Base-by-base conservation (phyloP, 2,329 filamentous ascomycete species). In the Venturia nashicola region DNA sequence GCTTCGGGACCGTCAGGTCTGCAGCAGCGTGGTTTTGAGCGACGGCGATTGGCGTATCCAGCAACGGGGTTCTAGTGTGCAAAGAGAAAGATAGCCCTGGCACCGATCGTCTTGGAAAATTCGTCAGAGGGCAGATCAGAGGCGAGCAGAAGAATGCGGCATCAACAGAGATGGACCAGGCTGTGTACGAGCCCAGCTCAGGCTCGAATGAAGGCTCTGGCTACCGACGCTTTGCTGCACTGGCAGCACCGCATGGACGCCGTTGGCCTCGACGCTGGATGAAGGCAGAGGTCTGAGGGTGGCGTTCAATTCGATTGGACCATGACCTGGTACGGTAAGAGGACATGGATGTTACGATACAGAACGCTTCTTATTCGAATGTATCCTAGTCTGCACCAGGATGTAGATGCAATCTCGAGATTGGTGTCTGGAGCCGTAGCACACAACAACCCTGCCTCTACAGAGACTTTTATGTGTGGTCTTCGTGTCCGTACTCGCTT, bases 61-160 rank as follows among this genome's bases (percentile, higher is more conserved):
- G 23, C 51, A 57, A 36, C 51, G 32, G 51, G 51, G 27, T 36
- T 9, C 46, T 27, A 57, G 27, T 36, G 23, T 34, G 51, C 7
- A 55, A 57, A 36, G 51, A 57, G 51, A 9, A 57, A 36, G 32
- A 57, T 57, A 57, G 51, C 51, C 51, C 51, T 57, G 51, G 14
- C 27, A 36, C 51, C 32, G 51, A 57, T 57, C 51, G 51, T 36
- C 51, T 36, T 57, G 27, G 11, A 36, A n/a, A 57, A 57, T 34
- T 57, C 51, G 51, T 57, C 51, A 57, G 51, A 57, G 27, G 51
- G 51, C 51, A 57, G 51, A 57, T 57, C 51, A 57, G 51, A 57
- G 51, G 14, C 51, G n/a, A 55, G n/a, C 34, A 16, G 16, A 51
- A 14, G 14, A 39, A 11, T 39, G 11, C 11, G 23, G 11, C 11